Evolutionary conservation across 2,329 filamentous ascomycete species (phyloP), one percentile per base, ranked within the genome.

Genomic region (Bimuria novae-zelandiae): DNA sequence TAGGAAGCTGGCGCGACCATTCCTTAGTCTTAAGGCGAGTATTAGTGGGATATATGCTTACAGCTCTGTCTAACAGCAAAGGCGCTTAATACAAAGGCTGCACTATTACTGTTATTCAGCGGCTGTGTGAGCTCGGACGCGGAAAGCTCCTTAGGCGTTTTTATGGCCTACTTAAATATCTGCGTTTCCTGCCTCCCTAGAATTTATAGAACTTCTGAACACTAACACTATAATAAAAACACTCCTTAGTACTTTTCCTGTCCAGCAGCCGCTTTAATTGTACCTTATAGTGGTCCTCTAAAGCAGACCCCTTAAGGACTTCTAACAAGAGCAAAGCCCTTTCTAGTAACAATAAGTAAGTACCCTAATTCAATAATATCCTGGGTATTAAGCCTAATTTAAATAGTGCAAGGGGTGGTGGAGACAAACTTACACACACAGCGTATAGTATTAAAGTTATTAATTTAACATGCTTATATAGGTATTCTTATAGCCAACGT

Each of bases 81-180:
- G 49, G 49, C 40, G 48, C 40, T 56, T 56, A 35, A 56, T 52
- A 33, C 48, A 41, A 60, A 44, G 45, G 51, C 50, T 49, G 6
- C 16, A 55, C 52, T 21, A 42, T 45, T 44, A 42, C 51, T 40
- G 33, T 41, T 29, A 54, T 27, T 37, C 17, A n/a, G 48, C 29
- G 22, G 41, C 21, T 39, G 17, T 33, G 37, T 42, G 29, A 48
- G 12, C 51, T 52, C 25, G 36, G 44, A 52, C 49, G 49, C 45
- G 32, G 45, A 35, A 36, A 41, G 37, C 37, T 41, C 21, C 22
- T 41, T 16, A 41, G 27, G 12, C 10, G 10, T 41, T 7, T 12
- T 42, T 29, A 51, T 57, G 19, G 29, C 43, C 46, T 58, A 58
- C 41, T 58, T 52, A 52, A 55, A 55, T 32, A n/a, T 51, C 52